A percentile compares a stretch with the other conserved stretches of the same genome.
Conservation (phyloP, 2,329 filamentous ascomycete species). For the Exophiala xenobiotica region DNA sequence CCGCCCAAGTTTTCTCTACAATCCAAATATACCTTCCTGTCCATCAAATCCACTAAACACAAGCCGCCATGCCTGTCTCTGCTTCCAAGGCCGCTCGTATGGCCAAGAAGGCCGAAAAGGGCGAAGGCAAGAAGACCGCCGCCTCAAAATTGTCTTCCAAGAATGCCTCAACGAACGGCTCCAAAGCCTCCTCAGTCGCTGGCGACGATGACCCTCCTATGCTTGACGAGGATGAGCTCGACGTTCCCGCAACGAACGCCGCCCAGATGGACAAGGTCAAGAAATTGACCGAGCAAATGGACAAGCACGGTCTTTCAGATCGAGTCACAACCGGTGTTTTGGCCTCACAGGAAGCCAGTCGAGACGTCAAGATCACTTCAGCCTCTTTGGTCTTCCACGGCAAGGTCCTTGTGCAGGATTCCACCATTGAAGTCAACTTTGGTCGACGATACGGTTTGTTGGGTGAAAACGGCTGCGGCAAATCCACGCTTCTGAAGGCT, state of each 20-base stretch:
- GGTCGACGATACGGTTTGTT: slow-evolving; percentile 90
- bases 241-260: slow-evolving; percentile 65
- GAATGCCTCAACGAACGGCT: slow-evolving; percentile 47
- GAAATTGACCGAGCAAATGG: slow-evolving; percentile 87
- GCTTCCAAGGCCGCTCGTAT: slow-evolving; percentile 67
- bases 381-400: slow-evolving; percentile 96
- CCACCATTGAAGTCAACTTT: slow-evolving; percentile 87
- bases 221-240: slow-evolving; percentile 62
- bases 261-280: slow-evolving; percentile 78
- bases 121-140: slow-evolving; percentile 56
- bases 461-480: slow-evolving; percentile 98
- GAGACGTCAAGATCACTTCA: slow-evolving; percentile 96
- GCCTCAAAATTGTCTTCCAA: slow-evolving; percentile 69
- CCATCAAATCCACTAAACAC: background rate
- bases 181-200: slow-evolving; percentile 63
- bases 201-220: slow-evolving; percentile 65
- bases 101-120: slow-evolving; percentile 70
- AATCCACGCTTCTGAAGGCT: slow-evolving; percentile 95
- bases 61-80: slow-evolving; percentile 57
- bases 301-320: slow-evolving; percentile 93
- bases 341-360: slow-evolving; percentile 76
- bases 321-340: slow-evolving; percentile 97
- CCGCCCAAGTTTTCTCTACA: background rate
- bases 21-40: background rate
- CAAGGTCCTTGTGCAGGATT: slow-evolving; percentile 90